Base-by-base conservation (phyloP, 768 basidiomycete genomes). In the Boletus barrowsii region DNA sequence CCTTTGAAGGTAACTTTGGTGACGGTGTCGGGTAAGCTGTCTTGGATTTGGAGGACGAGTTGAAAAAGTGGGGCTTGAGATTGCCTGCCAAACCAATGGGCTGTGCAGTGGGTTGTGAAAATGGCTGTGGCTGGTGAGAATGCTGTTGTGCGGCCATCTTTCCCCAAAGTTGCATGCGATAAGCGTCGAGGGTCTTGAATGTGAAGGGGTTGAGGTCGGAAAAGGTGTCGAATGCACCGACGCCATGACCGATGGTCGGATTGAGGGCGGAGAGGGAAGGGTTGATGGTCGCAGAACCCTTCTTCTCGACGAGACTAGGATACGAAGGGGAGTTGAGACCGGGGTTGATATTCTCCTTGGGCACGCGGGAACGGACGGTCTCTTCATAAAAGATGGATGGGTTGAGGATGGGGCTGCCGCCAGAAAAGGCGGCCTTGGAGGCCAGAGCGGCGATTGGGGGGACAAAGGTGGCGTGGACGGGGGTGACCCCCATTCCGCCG, bases 131-230 rank as follows among this genome's bases (percentile, higher is more conserved):
- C 0, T 78, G 76, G 9, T 72, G 72, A 48, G 47, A 69, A 55
- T 58, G 67, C 50, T 82, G 87, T 60, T 92, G 91, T 32, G 83
- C 79, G 0, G 92, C 92, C 84, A 96, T 90, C 73, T 88, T 83
- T 33, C 86, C 83, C 94, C 93, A 96, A 0, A 97, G 77, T 57
- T 96, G 93, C 89, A 93, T 93, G 40, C 93, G 82, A 67, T 87
- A 87, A 67, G 85, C 81, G 72, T 95, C 93, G 60, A 95, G 75
- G 2, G 81, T 84, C 76, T 92, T 93, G 77, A 95, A 82, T 3
- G 88, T 93, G 71, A 94, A 94, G 13, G 86, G 84, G 59, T 90
- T 92, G 58, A 77, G 67, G 60, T 94, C 92, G 22, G 86, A 76
- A 71, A 91, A 94, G 15, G 83, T 77, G 53, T 93, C 89, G 70